Base-by-base conservation (phyloP, 352 stramenopile genomes). In the Phytophthora crassamura region DNA sequence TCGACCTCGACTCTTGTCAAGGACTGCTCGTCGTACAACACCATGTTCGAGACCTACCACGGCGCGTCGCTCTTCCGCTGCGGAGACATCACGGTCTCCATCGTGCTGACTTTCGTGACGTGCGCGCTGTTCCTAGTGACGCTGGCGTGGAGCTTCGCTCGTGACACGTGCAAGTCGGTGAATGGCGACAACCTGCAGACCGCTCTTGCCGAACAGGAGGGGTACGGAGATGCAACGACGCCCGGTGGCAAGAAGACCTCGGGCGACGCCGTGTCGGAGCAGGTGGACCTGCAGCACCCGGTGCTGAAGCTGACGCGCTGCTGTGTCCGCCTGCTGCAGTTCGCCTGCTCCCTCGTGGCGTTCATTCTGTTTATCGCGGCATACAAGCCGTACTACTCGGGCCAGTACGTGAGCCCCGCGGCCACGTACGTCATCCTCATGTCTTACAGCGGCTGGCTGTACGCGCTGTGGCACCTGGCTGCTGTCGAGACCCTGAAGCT, bases 321-420 rank as follows among this genome's bases (percentile, higher is more conserved):
- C 40, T 58, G 55, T 32, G 59, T 63, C 46, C 74, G 74, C 35
- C 56, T 46, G 10, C 36, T 82, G 7, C 74, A 82, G 51, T 76
- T 82, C 38, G 67, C 55, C 15, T 71, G 50, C 64, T 74, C 74
- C 0, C 33, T 72, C 0, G 64, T 79, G 15, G 71, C 68, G 5
- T 30, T 82, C 10, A 45, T 25, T 25, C 22, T 80, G 14, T 69
- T 47, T 55, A 76, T 67, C 8, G 67, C 71, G 15, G 71, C 67
- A 49, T 83, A 80, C 71, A 72, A 70, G 30, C 74, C 76, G 53
- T 83, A 83, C 64, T 83, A 68, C 68, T 78, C 71, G 5, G 74
- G 74, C 11, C 74, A 80, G 54, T 83, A 80, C 68, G 45, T 80
- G 9, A 67, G 59, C 51, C 75, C 75, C 43, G 75, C 69, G 72